Evolutionary conservation across 2,329 filamentous ascomycete species (phyloP).

Genomic region (Knoxdaviesia proteae): DNA sequence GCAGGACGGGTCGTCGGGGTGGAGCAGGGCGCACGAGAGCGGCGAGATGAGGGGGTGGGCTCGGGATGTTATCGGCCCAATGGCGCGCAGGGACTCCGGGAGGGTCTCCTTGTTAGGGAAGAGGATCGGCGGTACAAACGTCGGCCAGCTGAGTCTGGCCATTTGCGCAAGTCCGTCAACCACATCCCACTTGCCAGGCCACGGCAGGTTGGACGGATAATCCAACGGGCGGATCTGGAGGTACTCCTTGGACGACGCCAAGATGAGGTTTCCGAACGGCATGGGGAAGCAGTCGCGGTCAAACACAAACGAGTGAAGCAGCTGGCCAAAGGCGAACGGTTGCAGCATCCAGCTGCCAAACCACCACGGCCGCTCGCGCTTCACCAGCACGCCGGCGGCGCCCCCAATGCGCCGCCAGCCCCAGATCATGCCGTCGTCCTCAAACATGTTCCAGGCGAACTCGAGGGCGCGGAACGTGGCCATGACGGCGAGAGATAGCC

Average conservation of each 20-base stretch:
- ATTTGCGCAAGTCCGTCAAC: slow-evolving; percentile 67
- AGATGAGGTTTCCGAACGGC: slow-evolving; percentile 27
- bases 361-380: slow-evolving; percentile 55
- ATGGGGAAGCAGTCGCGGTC: slow-evolving; percentile 53
- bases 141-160: slow-evolving; percentile 65
- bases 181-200: slow-evolving; percentile 58
- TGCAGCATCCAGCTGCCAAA: slow-evolving; percentile 70
- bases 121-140: slow-evolving; percentile 68
- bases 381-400: slow-evolving; percentile 18
- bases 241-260: slow-evolving; percentile 60
- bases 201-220: slow-evolving; percentile 44
- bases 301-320: slow-evolving; percentile 57
- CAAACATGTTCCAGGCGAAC: slow-evolving; percentile 66
- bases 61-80: slow-evolving; percentile 59
- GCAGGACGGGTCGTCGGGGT: slow-evolving; percentile 76
- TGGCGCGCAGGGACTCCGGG: slow-evolving; percentile 39
- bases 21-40: slow-evolving; percentile 74
- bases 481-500: slow-evolving; percentile 67
- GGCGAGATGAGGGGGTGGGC: slow-evolving; percentile 74
- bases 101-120: slow-evolving; percentile 55
- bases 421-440: slow-evolving; percentile 51
- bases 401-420: slow-evolving; percentile 18
- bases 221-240: slow-evolving; percentile 50
- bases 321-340: slow-evolving; percentile 54
- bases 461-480: slow-evolving; percentile 64